Percentiles rank a stretch among this genome's conserved stretches.
These are phyloP conservation scores for Nemophila menziesii DNA, from an alignment of 257 asterid genomes.

Conservation along the genomic window DNA sequence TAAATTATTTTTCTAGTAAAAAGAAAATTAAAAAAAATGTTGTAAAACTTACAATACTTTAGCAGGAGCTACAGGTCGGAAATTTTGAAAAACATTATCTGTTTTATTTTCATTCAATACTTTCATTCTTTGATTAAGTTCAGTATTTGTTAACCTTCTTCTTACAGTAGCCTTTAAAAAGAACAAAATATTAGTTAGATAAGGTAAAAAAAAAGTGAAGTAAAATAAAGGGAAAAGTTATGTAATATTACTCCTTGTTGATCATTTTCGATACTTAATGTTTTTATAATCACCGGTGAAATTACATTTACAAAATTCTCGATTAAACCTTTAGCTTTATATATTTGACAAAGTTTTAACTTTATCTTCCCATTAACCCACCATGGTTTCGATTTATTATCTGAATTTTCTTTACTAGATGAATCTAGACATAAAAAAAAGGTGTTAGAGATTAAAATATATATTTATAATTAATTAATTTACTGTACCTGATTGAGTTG, in stretches of 20 bases:
- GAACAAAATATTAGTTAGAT: neutral
- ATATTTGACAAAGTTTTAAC: slow-evolving; percentile 64
- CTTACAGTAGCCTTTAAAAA: slow-evolving; percentile 33
- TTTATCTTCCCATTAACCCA: slow-evolving; percentile 70
- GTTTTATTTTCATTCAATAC: slow-evolving; percentile 46
- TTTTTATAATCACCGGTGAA: slow-evolving; percentile 63
- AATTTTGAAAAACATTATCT: slow-evolving; percentile 55
- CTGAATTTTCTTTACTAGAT: slow-evolving; percentile 18
- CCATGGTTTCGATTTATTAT: slow-evolving; percentile 38
- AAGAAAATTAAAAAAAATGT: slow-evolving; percentile 8
- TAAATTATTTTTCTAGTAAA: too few species aligned
- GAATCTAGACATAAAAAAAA: slow-evolving; percentile 23
- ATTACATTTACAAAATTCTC: slow-evolving; percentile 57
- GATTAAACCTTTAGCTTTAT: slow-evolving; percentile 50
- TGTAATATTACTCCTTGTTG: slow-evolving; percentile 37
- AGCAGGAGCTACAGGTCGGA: slow-evolving; percentile 64
- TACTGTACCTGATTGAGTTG: slow-evolving; percentile 39
- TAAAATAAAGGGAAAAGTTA: neutral
- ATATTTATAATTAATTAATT: slow-evolving; percentile 6
- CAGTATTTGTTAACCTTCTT: slow-evolving; percentile 46
- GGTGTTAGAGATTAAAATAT: slow-evolving; percentile 4
- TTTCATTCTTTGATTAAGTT: slow-evolving; percentile 58
- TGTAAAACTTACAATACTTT: slow-evolving; percentile 47
- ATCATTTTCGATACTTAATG: slow-evolving; percentile 42
- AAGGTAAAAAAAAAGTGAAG: neutral